Conservation (phyloP, 108 stramenopile species). For the Cyclostephanos invisitatus region DNA sequence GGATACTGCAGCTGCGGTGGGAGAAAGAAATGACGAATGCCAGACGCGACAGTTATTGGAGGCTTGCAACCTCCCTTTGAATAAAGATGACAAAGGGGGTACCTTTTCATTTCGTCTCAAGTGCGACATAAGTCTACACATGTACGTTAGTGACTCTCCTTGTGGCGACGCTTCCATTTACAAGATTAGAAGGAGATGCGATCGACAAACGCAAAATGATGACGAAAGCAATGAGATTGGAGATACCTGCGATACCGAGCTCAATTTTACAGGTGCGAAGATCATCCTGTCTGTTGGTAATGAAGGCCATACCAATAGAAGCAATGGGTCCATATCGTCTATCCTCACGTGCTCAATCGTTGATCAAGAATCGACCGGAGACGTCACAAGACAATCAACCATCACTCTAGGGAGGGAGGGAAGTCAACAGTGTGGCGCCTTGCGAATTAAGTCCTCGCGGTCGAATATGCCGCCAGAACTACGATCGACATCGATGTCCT, state of each 20-base stretch:
- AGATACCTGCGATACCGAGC: constrained; percentile 24
- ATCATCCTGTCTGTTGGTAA: constrained; percentile 57
- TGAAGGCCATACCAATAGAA: constrained; percentile 18
- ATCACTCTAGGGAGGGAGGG: constrained; percentile 64
- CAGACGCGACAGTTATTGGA: constrained; percentile 18
- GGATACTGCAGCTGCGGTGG: constrained; percentile 2
- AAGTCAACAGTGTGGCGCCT: constrained; percentile 61
- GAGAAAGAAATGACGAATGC: background rate
- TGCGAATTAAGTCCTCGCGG: constrained; percentile 89
- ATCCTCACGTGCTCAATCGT: constrained; percentile 12
- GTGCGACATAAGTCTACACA: constrained; percentile 63
- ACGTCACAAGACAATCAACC: constrained; percentile 1
- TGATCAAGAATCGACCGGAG: background rate
- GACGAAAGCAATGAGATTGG: background rate
- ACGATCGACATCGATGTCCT: constrained; percentile 86
- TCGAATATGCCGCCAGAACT: constrained; percentile 78
- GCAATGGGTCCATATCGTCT: constrained; percentile 17
- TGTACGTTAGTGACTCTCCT: constrained; percentile 92
- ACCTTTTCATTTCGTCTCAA: constrained; percentile 48
- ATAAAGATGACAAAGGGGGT: constrained; percentile 4
- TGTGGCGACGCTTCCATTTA: constrained; percentile 95
- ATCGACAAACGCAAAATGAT: background rate
- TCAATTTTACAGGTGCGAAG: constrained; percentile 90
- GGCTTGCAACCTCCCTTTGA: background rate
- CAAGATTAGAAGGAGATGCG: constrained; percentile 30